Base-by-base conservation (phyloP, 2,329 filamentous ascomycete species). In the Macrophomina pseudophaseolina region DNA sequence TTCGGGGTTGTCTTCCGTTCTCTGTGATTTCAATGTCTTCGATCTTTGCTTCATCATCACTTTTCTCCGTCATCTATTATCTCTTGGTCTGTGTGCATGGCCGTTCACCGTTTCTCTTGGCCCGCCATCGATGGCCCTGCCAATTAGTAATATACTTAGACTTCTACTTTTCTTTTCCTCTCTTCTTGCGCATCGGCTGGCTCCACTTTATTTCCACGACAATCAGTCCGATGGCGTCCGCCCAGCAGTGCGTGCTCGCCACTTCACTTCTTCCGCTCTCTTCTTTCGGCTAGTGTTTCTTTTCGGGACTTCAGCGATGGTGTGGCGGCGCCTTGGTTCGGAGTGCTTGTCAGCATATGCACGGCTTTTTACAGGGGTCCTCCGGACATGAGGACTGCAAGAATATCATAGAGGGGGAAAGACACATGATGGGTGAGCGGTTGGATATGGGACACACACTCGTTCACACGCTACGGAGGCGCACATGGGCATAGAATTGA, bases 121-220 rank as follows among this genome's bases (percentile, higher is more conserved):
- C 53, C 9, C 18, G 38, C 35, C 38, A 16, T 32, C 40, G 42
- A 46, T 9, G 54, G 40, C 12, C 38, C n/a, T 38, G 54, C 40
- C 54, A 46, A 59, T 46, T 44, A 46, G 46, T 46, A 33, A 44
- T 32, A 59, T 59, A 59, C 40, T 44, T 59, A 59, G 54, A 59
- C 38, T 59, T 44, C 32, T 23, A 23, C 18, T 42, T 44, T 44
- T 44, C 30, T 28, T 30, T 30, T 18, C 18, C n/a, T 28, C 52
- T 56, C 33, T 23, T 38, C n/a, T 14, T 59, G 18, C 40, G 14
- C 54, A 18, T 44, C 23, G 23, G 14, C 18, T 12, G 35, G 35
- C 16, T 42, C 53, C 23, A 12, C 30, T 44, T 12, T 44, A 30
- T 46, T 59, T 33, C 23, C 5, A 42, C 23, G n/a, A 18, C n/a